Evolutionary conservation across 257 asterid species (phyloP), one percentile per base, ranked within the genome.

Genomic region (Jacaranda copaia): DNA sequence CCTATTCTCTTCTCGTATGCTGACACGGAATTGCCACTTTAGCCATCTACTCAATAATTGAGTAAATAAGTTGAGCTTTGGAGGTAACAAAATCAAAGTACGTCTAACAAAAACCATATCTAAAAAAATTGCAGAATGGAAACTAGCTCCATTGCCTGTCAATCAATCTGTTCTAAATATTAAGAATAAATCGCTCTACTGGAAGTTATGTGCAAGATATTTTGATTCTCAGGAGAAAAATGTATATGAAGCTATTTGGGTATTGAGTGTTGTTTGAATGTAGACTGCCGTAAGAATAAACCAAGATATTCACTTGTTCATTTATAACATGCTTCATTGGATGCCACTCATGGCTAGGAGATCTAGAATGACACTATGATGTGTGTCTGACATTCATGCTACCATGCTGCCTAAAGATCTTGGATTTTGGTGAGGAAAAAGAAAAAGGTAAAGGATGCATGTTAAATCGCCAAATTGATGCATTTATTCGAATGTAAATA

Each of bases 1-100:
- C 65, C 25, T 40, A 42, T 14, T 62, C 38, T 67, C 61, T 49
- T 15, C 74, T 80, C 5, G 4, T 73, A 19, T 71, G 9, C 56
- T 11, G 35, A 66, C 42, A 6, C 13, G 5, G n/a, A 67, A 18
- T 32, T 55, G 58, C 35, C 14, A 16, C 4, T 66, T 52, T 35
- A 60, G 5, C 48, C 45, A 42, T 43, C 40, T 16, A 20, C 40
- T 48, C 45, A 6, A 6, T 19, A 16, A 19, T 42, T 19, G 72
- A 68, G 61, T 19, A 19, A 55, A 25, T 19, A 36, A 67, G 13
- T 55, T 8, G 42, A 35, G 4, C 53, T 8, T 15, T 64, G 52
- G 72, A 7, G 66, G 43, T 13, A 32, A 25, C 38, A 36, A 20
- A 35, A 60, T 60, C 10, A 43, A 60, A 59, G 65, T 25, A 59